Conservation (phyloP, 495 filamentous ascomycete genomes). For the Neurospora sp. region DNA sequence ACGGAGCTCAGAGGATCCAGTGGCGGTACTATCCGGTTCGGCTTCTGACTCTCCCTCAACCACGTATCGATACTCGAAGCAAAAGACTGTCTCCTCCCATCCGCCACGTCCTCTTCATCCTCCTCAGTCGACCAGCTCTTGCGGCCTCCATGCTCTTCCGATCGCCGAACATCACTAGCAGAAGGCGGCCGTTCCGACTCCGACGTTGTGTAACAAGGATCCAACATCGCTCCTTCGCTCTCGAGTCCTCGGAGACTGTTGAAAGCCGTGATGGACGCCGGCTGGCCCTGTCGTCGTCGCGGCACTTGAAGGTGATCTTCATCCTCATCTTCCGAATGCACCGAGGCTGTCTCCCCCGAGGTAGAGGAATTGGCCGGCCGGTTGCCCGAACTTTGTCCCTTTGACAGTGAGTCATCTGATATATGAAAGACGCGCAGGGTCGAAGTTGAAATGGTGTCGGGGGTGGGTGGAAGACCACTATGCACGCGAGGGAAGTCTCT, state of each 20-base stretch:
- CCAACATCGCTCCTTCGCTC: background rate
- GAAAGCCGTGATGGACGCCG: conserved; percentile 17
- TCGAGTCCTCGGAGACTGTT: conserved; percentile 14
- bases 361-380: conserved; percentile 13
- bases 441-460: conserved; percentile 44
- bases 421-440: conserved; percentile 32
- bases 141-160: background rate
- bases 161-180: conserved; percentile 20
- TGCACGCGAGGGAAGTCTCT: conserved; percentile 16
- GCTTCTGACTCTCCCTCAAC: conserved; percentile 34
- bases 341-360: conserved; percentile 17
- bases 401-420: conserved; percentile 27
- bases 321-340: background rate
- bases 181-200: conserved; percentile 23
- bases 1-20: conserved; percentile 15
- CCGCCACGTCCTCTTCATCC: conserved; percentile 11
- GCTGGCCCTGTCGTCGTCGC: conserved; percentile 2
- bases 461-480: conserved; percentile 40
- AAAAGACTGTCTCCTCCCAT: conserved; percentile 13
- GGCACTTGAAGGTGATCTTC: background rate
- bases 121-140: conserved; percentile 25
- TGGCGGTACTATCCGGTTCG: conserved; percentile 7
- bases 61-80: conserved; percentile 31
- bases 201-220: conserved; percentile 2
- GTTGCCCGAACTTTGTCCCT: conserved; percentile 10